Evolutionary conservation across 176 grass and related monocot genomes (phyloP), one percentile per base, ranked within the genome.

Genomic region (Bothriochloa decipiens): DNA sequence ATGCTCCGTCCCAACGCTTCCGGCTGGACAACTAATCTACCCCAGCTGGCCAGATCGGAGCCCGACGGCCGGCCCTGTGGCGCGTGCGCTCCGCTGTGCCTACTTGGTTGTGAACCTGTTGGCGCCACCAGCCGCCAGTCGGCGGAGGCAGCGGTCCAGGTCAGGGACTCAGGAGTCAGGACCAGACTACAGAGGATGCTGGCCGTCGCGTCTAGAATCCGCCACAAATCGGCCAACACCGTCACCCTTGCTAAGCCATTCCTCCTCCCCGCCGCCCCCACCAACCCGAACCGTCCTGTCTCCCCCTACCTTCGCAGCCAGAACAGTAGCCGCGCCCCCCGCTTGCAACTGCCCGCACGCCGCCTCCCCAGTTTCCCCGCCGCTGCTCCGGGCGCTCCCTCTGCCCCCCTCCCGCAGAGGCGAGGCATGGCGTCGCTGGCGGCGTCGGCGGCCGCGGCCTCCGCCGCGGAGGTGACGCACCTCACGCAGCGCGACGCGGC

Each of bases 401-500:
- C 16, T 25, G 70, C 27, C 17, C 8, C 47, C 13, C 22, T n/a
- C 35, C 65, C 18, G 4, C 37, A 27, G n/a, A 40, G 22, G 61
- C 74, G 28, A 26, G 39, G 80, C 75, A 90, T 90, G 85, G 75
- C 86, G 78, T 83, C 81, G 8, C 85, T 79, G 79, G 87, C 63
- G 78, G 74, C 78, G 7, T 67, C 5, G 35, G 35, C 35, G 35
- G 35, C 77, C 11, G 58, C 25, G 5, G 81, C 75, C 33, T 77
- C 68, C 11, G 81, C 83, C 3, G 66, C 75, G 28, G 63, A 84
- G 43, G 88, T 94, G 81, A 94, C 91, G 27, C 89, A 92, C 85
- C 81, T 98, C 80, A 58, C 89, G 40, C 96, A 95, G 77, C 83
- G 85, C 18, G 87, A 88, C 5, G 96, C 91, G 1, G 89, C 74